A percentile compares a stretch with the other conserved stretches of the same genome.
Evolutionary conservation across 1,284 basidiomycete genomes (phyloP).

Genomic region (Pulchroboletus neoregius): DNA sequence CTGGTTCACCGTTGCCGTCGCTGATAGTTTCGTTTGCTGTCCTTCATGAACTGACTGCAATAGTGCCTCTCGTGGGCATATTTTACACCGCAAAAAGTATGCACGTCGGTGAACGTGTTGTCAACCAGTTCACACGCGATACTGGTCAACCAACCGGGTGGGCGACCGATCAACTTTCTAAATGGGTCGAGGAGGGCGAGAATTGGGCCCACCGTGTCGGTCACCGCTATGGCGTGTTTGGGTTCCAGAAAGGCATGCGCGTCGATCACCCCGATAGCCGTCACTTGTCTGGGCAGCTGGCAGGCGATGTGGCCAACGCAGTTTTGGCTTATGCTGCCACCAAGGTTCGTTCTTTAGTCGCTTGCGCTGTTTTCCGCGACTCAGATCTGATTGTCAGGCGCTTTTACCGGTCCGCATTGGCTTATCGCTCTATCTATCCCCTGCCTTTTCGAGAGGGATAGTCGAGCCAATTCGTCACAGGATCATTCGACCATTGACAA

Average conservation of each 20-base stretch:
- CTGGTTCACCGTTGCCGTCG: slow-evolving; percentile 72
- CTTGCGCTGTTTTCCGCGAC: slow-evolving; percentile 1
- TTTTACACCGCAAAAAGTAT: slow-evolving; percentile 71
- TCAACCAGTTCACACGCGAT: slow-evolving; percentile 36
- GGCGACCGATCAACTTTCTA: slow-evolving; percentile 39
- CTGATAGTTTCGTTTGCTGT: slow-evolving; percentile 77
- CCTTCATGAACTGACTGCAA: slow-evolving; percentile 84
- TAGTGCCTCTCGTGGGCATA: slow-evolving; percentile 71
- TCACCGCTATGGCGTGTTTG: slow-evolving; percentile 76
- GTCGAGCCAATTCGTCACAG: slow-evolving; percentile 52
- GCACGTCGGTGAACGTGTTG: slow-evolving; percentile 69
- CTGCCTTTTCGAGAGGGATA: slow-evolving; percentile 64
- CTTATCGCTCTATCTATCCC: slow-evolving; percentile 70
- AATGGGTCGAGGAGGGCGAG: slow-evolving; percentile 75
- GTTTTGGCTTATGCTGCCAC: slow-evolving; percentile 81
- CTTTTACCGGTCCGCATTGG: slow-evolving; percentile 66
- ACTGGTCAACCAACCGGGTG: slow-evolving; percentile 29
- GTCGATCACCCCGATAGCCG: slow-evolving; percentile 12
- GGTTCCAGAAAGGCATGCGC: slow-evolving; percentile 57
- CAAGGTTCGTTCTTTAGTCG: slow-evolving; percentile 51
- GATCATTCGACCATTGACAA: slow-evolving; percentile 25
- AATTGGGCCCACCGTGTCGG: slow-evolving; percentile 70
- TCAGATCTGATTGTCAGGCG: slow-evolving; percentile 47
- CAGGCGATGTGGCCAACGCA: slow-evolving; percentile 71
- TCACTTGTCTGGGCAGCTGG: slow-evolving; percentile 45